A percentile compares a stretch with the other conserved stretches of the same genome.
Conservation (phyloP, 257 asterid species). For the Nicotiana sylvestris region DNA sequence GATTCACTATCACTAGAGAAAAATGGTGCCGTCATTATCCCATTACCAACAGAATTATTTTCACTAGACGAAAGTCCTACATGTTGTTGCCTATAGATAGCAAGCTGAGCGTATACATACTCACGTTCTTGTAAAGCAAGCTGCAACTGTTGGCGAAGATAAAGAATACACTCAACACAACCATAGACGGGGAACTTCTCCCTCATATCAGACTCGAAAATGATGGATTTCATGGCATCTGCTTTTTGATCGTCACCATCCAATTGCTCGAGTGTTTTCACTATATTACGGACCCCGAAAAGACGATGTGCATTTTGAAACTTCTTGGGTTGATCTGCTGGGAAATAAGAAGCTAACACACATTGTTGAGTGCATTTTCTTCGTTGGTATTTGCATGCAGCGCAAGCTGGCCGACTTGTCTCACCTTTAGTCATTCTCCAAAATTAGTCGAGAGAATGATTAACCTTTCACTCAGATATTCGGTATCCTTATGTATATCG, state of each 20-base stretch:
- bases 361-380: slow-evolving; percentile 49
- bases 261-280: slow-evolving; percentile 27
- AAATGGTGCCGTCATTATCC: background rate
- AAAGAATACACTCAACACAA: slow-evolving; percentile 29
- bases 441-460: background rate
- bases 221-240: slow-evolving; percentile 68
- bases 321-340: slow-evolving; percentile 40
- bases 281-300: slow-evolving; percentile 54
- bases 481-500: background rate
- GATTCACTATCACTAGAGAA: background rate
- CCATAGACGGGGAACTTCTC: slow-evolving; percentile 47
- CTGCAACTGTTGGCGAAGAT: slow-evolving; percentile 25
- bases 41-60: background rate
- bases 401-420: slow-evolving; percentile 53
- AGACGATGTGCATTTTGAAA: slow-evolving; percentile 62
- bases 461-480: background rate
- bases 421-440: slow-evolving; percentile 44
- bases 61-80: background rate
- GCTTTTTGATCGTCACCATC: slow-evolving; percentile 25
- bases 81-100: slow-evolving; percentile 17
- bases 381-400: slow-evolving; percentile 74
- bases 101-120: slow-evolving; percentile 24
- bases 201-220: slow-evolving; percentile 61
- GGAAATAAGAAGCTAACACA: slow-evolving; percentile 63
- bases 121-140: slow-evolving; percentile 27